These are phyloP conservation scores for Lentinula sp. DNA, from an alignment of 768 basidiomycete species.

Conservation along the genomic window DNA sequence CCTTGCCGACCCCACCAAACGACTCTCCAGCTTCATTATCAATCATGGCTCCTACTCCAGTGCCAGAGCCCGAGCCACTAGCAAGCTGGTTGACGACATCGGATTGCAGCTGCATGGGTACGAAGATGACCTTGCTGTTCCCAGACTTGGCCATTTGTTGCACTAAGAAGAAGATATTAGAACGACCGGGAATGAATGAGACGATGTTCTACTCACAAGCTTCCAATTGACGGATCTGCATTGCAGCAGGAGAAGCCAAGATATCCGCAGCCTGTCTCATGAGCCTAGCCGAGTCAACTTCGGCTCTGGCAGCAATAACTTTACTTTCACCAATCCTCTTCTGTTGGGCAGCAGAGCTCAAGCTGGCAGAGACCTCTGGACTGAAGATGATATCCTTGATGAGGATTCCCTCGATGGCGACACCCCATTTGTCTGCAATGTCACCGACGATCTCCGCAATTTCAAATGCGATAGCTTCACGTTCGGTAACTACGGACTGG, in stretches of 20 bases:
- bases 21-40: conserved; percentile 33
- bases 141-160: conserved; percentile 92
- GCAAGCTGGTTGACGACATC: conserved; percentile 53
- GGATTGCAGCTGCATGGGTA: conserved; percentile 85
- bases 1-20: conserved; percentile 38
- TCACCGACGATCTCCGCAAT: conserved; percentile 95
- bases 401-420: conserved; percentile 92
- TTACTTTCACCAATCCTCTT: conserved; percentile 96
- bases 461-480: conserved; percentile 93
- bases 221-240: conserved; percentile 97
- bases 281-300: conserved; percentile 90
- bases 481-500: conserved; percentile 95
- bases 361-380: conserved; percentile 80
- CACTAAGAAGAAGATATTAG: conserved; percentile 29
- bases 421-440: conserved; percentile 94
- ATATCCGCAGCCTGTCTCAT: conserved; percentile 98
- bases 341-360: conserved; percentile 94
- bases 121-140: conserved; percentile 90
- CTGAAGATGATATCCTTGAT: conserved; percentile 95
- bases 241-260: conserved; percentile 88
- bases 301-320: conserved; percentile 92
- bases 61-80: conserved; percentile 14
- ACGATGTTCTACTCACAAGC: conserved; percentile 39
- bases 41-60: conserved; percentile 17
- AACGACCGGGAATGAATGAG: not conserved